A percentile compares a stretch with the other conserved stretches of the same genome.
Conservation (phyloP, 768 basidiomycete species). For the Mycena sanguinolenta region DNA sequence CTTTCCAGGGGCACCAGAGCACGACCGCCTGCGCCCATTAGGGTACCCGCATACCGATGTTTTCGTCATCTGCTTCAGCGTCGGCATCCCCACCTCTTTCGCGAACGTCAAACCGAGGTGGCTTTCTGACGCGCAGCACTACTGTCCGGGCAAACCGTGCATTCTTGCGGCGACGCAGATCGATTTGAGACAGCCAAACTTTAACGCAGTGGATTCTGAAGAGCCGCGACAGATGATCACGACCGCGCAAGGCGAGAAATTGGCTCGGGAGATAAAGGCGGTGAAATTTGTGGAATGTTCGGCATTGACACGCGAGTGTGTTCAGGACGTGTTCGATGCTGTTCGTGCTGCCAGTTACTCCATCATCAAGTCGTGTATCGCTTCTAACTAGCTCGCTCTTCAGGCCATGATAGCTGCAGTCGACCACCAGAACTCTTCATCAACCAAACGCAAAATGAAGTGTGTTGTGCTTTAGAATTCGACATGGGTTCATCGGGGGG, state of each 20-base stretch:
- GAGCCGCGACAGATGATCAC: slow-evolving; percentile 88
- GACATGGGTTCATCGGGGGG: too few species aligned
- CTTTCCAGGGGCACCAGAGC: slow-evolving; percentile 96
- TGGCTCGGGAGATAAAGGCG: slow-evolving; percentile 97
- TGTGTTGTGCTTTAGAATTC: too few species aligned
- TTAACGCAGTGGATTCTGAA: too few species aligned
- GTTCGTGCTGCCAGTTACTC: slow-evolving; percentile 55
- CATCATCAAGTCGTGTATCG: background rate
- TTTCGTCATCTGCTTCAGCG: slow-evolving; percentile 99
- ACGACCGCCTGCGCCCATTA: slow-evolving; percentile 97
- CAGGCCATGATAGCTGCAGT: slow-evolving; percentile 98
- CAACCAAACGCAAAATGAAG: too few species aligned
- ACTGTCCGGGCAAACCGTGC: slow-evolving; percentile 99
- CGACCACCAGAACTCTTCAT: slow-evolving; percentile 76
- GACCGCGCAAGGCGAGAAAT: slow-evolving; percentile 89
- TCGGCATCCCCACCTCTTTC: slow-evolving; percentile 97
- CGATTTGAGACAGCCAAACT: slow-evolving; percentile 86
- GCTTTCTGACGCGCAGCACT: slow-evolving; percentile 99
- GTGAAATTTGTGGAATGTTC: slow-evolving; percentile 99
- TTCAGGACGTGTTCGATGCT: slow-evolving; percentile 99
- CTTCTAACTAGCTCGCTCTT: background rate
- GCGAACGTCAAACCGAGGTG: slow-evolving; percentile 99
- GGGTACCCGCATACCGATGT: slow-evolving; percentile 99
- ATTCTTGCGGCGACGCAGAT: slow-evolving; percentile 99
- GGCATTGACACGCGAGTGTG: slow-evolving; percentile 97